A percentile compares a stretch with the other conserved stretches of the same genome.
Evolutionary conservation across 1,139 yeast genomes (phyloP).

Genomic region (Suhomyces bokatorum): DNA sequence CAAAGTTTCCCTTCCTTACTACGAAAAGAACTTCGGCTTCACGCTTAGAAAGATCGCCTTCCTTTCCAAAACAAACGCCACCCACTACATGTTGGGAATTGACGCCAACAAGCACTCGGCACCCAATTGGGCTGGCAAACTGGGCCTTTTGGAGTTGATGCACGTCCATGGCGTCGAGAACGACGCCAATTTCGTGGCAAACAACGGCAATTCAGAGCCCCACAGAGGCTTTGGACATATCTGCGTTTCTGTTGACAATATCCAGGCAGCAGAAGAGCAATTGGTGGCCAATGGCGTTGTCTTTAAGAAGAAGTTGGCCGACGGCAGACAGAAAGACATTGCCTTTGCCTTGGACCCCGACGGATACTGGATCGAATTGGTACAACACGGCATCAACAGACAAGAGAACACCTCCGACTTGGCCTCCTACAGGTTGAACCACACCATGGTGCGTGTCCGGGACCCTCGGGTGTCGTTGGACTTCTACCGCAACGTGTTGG

Average conservation of each 20-base stretch:
- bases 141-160: conserved; percentile 82
- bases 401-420: conserved; percentile 39
- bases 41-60: conserved; percentile 54
- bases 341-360: conserved; percentile 96
- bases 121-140: conserved; percentile 62
- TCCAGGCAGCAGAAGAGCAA: conserved; percentile 58
- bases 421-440: conserved; percentile 68
- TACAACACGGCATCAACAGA: conserved; percentile 56
- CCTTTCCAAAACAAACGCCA: conserved; percentile 50
- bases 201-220: conserved; percentile 83
- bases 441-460: conserved; percentile 89
- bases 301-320: conserved; percentile 79
- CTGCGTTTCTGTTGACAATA: conserved; percentile 82
- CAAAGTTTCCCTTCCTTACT: conserved; percentile 67
- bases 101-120: conserved; percentile 35
- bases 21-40: conserved; percentile 76
- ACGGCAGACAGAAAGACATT: conserved; percentile 89
- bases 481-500: conserved; percentile 76
- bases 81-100: conserved; percentile 58
- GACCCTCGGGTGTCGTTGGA: conserved; percentile 75
- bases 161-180: conserved; percentile 76
- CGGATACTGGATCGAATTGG: conserved; percentile 94
- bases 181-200: conserved; percentile 57
- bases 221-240: conserved; percentile 93
- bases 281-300: conserved; percentile 62